A percentile compares a stretch with the other conserved stretches of the same genome.
These are phyloP conservation scores for Lentinus brumalis DNA, from an alignment of 768 basidiomycete genomes.

Conservation along the genomic window DNA sequence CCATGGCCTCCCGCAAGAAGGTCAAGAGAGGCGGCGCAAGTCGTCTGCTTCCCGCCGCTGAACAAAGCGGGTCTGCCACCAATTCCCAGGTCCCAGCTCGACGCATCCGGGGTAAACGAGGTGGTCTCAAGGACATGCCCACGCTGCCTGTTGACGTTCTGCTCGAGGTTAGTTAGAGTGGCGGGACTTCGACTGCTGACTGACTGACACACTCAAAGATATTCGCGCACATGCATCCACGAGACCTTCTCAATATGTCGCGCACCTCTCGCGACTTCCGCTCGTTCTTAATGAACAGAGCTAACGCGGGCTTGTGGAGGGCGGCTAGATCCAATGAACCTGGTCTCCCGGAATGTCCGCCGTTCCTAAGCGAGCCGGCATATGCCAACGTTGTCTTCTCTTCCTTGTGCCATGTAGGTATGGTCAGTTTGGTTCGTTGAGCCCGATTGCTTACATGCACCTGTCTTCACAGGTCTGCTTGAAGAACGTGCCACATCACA, in stretches of 20 bases:
- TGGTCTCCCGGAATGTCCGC: conserved; percentile 14
- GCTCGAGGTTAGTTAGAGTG: too few species aligned
- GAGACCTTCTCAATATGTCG: conserved; percentile 1
- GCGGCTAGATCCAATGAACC: conserved; percentile 5
- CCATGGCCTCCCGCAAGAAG: too few species aligned
- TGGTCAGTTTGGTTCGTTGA: background rate
- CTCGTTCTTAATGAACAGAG: background rate
- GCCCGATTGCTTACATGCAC: background rate
- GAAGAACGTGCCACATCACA: background rate
- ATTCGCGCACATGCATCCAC: background rate
- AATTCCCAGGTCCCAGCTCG: too few species aligned
- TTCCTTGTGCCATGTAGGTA: conserved; percentile 9
- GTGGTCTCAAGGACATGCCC: too few species aligned
- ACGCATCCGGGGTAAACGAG: too few species aligned
- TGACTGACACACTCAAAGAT: background rate
- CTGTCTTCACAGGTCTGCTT: background rate
- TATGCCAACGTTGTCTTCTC: conserved; percentile 19
- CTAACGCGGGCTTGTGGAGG: conserved; percentile 7
- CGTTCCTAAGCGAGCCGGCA: conserved; percentile 10
- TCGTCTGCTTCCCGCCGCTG: too few species aligned
- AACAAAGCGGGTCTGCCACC: too few species aligned
- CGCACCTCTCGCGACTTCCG: conserved; percentile 1
- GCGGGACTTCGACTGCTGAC: too few species aligned
- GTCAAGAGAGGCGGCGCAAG: too few species aligned
- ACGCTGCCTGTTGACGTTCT: too few species aligned